phyloP scores from a whole-genome alignment of 371 early-diverging fungal genomes.

The Homolaphlyctis polyrhiza region DNA sequence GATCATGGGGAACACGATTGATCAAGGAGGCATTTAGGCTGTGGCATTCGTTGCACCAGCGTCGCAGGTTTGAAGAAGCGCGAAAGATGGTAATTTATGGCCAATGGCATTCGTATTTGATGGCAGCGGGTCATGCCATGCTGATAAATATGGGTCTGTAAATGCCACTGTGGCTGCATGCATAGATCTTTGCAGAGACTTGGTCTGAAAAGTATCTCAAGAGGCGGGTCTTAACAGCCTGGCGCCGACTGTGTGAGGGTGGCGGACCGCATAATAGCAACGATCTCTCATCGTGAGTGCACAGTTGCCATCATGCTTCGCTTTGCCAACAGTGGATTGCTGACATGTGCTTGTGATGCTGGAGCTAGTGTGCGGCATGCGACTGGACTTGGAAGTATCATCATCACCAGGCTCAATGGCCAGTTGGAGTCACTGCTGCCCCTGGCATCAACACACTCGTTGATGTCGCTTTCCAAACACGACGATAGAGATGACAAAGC shows the following conservation, averaged over 20 bases:
- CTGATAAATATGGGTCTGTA: neutral
- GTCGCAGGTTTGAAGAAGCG: neutral
- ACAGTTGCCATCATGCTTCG: too few relatives aligned
- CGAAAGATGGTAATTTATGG: neutral
- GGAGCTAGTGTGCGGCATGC: neutral
- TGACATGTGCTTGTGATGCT: too few relatives aligned
- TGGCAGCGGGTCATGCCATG: too few relatives aligned
- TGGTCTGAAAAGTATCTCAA: constrained; percentile 3
- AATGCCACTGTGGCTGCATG: neutral
- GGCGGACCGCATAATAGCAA: neutral
- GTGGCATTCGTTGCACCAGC: neutral
- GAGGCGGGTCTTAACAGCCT: neutral
- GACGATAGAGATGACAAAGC: too few relatives aligned
- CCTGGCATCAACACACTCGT: neutral
- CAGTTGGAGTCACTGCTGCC: neutral
- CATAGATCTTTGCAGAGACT: constrained; percentile 4
- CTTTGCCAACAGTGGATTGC: too few relatives aligned
- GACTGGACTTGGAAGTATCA: neutral
- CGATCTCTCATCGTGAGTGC: neutral
- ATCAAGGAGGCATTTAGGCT: neutral
- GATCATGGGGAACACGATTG: neutral
- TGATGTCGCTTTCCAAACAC: neutral
- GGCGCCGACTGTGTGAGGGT: neutral
- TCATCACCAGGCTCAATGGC: neutral
- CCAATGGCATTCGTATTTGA: too few relatives aligned